Percentiles rank a stretch among this genome's conserved stretches.
phyloP scores from a whole-genome alignment of 1,139 yeast genomes.

The Kodamaea alishanica region DNA sequence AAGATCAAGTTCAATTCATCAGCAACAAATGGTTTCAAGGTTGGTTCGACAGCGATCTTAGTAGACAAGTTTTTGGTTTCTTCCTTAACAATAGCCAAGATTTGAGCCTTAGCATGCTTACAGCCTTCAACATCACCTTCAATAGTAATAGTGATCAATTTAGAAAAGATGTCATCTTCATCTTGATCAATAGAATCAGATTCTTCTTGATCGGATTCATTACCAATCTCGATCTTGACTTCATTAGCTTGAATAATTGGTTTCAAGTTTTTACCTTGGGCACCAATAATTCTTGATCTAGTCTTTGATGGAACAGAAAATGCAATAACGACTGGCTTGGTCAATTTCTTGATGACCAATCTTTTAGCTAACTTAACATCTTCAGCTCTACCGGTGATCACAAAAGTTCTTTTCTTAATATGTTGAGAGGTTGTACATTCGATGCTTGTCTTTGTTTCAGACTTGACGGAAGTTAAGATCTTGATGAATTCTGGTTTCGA shows the following conservation, averaged over 20 bases:
- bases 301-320: conserved; percentile 75
- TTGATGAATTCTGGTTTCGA: conserved; percentile 63
- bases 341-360: conserved; percentile 70
- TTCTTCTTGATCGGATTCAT: conserved; percentile 30
- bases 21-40: conserved; percentile 52
- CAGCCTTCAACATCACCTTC: conserved; percentile 89
- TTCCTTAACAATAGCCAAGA: conserved; percentile 70
- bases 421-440: conserved; percentile 81
- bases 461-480: conserved; percentile 59
- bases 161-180: conserved; percentile 51
- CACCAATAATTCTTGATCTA: conserved; percentile 82
- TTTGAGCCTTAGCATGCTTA: conserved; percentile 65
- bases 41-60: conserved; percentile 45
- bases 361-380: conserved; percentile 72
- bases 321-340: conserved; percentile 63
- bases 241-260: conserved; percentile 72
- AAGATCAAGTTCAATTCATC: conserved; percentile 21
- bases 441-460: conserved; percentile 60
- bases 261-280: conserved; percentile 78
- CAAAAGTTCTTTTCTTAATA: conserved; percentile 78
- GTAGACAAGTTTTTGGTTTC: conserved; percentile 59
- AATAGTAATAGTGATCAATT: conserved; percentile 56
- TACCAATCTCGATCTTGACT: conserved; percentile 73
- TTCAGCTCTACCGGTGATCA: conserved; percentile 72
- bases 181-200: conserved; percentile 17